Base-by-base conservation (phyloP, 768 basidiomycete genomes). In the Calvatia gigantea region DNA sequence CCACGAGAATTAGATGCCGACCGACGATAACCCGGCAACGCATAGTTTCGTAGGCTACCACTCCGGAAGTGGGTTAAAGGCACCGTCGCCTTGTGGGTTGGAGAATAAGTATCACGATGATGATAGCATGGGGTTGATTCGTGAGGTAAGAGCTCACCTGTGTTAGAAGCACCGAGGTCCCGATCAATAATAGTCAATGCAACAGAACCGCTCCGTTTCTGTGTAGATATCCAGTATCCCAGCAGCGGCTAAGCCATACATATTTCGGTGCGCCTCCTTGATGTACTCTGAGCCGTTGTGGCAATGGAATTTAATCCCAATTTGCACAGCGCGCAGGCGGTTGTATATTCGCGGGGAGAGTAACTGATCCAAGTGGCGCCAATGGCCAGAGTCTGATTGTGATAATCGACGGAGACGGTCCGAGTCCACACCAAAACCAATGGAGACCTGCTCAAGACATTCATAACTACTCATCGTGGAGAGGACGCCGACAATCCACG, bases 171-270 rank as follows among this genome's bases (percentile, higher is more conserved):
- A 7, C 19, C 14, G 12, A 15, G 29, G 41, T 21, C 41, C 9
- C 15, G 21, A 43, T 31, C 19, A 53, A 32, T 29, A 53, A n/a
- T 53, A 53, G 21, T 47, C 44, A 29, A 39, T 28, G 35, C 54
- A 47, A 25, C 37, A 55, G 29, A 38, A 55, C 3, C 23, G 45
- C 33, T 45, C 33, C 7, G 45, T 14, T 14, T 55, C 54, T 14
- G 45, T 39, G 28, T 47, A 55, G 7, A 55, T 38, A 38, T 55
- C 54, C 35, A 55, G 23, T 12, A 55, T 55, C 9, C 54, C 54
- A 19, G 54, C 54, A 19, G 38, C 32, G 29, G n/a, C 12, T 23
- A 55, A 27, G 27, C 23, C 21, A 27, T 33, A 17, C 45, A 55
- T 47, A 23, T 25, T 38, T 27, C 12, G 44, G 8, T 28, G 44